phyloP scores from a whole-genome alignment of 75 land plant genomes.

The Adiantum capillusveneris region DNA sequence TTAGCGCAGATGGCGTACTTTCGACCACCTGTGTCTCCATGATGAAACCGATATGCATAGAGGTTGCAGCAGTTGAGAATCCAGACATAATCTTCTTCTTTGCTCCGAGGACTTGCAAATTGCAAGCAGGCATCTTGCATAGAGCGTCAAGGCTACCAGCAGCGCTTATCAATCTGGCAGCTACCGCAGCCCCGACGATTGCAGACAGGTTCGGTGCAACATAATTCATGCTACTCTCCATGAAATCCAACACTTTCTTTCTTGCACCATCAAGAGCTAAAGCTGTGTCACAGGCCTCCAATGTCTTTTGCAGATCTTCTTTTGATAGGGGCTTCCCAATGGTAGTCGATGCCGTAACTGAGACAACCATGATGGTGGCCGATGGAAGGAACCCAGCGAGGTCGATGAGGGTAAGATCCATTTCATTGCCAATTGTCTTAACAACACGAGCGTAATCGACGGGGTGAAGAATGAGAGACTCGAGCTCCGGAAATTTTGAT shows the following conservation, averaged over 20 bases:
- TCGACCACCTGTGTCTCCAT: constrained; percentile 90
- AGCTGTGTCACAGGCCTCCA: constrained; percentile 94
- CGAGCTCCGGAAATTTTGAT: constrained; percentile 88
- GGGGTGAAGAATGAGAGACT: constrained; percentile 87
- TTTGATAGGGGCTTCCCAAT: constrained; percentile 95
- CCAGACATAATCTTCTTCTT: constrained; percentile 84
- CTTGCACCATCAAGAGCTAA: constrained; percentile 79
- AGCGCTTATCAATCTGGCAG: constrained; percentile 94
- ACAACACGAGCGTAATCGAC: constrained; percentile 95
- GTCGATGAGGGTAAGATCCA: constrained; percentile 89
- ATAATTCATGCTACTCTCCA: constrained; percentile 93
- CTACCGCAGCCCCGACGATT: constrained; percentile 90
- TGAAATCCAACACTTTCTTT: constrained; percentile 88
- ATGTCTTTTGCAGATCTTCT: constrained; percentile 64
- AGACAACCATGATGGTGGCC: constrained; percentile 94
- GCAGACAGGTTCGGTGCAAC: constrained; percentile 97
- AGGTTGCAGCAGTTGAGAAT: constrained; percentile 72
- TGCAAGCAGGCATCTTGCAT: constrained; percentile 95
- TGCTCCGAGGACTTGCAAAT: constrained; percentile 79
- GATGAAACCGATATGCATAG: constrained; percentile 73
- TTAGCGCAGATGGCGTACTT: constrained; percentile 80
- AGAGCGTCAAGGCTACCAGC: constrained; percentile 84
- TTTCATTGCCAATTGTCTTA: constrained; percentile 91
- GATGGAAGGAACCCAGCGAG: constrained; percentile 91
- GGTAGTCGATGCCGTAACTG: constrained; percentile 93